Conservation (phyloP, 2,329 filamentous ascomycete genomes). For the Epichloe amarillans region DNA sequence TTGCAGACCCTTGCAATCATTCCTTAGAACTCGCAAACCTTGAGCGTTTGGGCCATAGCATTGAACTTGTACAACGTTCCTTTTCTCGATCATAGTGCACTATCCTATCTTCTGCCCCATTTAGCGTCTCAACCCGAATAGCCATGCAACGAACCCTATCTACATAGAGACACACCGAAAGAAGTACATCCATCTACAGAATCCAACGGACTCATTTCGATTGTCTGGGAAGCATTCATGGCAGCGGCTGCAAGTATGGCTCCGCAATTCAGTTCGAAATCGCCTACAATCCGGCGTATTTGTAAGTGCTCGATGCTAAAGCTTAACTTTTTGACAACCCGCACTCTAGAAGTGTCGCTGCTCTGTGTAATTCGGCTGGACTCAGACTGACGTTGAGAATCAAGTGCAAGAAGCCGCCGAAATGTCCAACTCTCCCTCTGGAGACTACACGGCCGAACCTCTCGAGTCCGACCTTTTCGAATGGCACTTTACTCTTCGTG, state of each 20-base stretch:
- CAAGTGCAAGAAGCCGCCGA: constrained; percentile 83
- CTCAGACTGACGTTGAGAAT: not conserved
- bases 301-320: constrained; percentile 32
- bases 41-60: no score
- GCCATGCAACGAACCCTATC: not conserved
- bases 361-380: not conserved
- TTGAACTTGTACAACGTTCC: no score
- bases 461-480: constrained; percentile 87
- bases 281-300: constrained; percentile 74
- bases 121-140: not conserved
- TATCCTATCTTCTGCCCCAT: not conserved
- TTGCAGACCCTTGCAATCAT: not conserved
- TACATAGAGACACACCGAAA: not conserved
- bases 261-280: constrained; percentile 54
- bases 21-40: no score
- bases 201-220: not conserved
- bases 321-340: no score
- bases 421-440: constrained; percentile 58
- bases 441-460: constrained; percentile 75
- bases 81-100: not conserved
- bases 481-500: constrained; percentile 97
- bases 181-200: not conserved
- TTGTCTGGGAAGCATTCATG: not conserved
- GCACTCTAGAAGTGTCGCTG: not conserved
- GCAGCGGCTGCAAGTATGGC: constrained; percentile 10